These are phyloP conservation scores for Fagopyrum esculentum DNA, from an alignment of 148 eudicot species.

Conservation along the genomic window DNA sequence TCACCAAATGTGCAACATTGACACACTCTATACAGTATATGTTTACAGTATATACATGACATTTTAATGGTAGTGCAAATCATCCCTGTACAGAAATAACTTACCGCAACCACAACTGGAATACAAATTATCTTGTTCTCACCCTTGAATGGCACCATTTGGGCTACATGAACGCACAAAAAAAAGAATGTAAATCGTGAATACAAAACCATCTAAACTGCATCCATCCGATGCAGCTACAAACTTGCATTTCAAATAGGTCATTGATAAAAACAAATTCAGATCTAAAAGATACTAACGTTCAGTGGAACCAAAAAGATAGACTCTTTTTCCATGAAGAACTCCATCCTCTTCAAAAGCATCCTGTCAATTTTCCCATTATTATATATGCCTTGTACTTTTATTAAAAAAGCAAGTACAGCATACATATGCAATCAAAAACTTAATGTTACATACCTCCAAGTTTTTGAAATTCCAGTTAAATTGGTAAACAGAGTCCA, in stretches of 20 bases:
- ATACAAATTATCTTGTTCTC: slow-evolving; percentile 54
- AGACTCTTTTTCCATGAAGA: slow-evolving; percentile 62
- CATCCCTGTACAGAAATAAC: slow-evolving; percentile 15
- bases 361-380: slow-evolving; percentile 37
- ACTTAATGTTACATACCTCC: slow-evolving; percentile 48
- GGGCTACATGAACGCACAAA: slow-evolving; percentile 51
- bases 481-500: slow-evolving; percentile 74
- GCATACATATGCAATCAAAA: slow-evolving; percentile 25
- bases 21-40: not conserved
- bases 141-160: slow-evolving; percentile 63
- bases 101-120: slow-evolving; percentile 95
- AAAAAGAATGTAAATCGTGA: not conserved
- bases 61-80: not conserved
- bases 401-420: slow-evolving; percentile 12
- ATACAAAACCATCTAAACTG: not conserved
- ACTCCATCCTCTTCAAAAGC: slow-evolving; percentile 96
- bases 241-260: not conserved
- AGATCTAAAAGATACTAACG: slow-evolving; percentile 45
- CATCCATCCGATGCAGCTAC: not conserved
- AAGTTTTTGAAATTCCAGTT: slow-evolving; percentile 86
- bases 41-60: not conserved
- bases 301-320: slow-evolving; percentile 88
- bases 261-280: not conserved
- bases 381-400: not conserved
- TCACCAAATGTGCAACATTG: not conserved